Base-by-base conservation (phyloP, 805 yeast species). In the Starmerella stigmatis region DNA sequence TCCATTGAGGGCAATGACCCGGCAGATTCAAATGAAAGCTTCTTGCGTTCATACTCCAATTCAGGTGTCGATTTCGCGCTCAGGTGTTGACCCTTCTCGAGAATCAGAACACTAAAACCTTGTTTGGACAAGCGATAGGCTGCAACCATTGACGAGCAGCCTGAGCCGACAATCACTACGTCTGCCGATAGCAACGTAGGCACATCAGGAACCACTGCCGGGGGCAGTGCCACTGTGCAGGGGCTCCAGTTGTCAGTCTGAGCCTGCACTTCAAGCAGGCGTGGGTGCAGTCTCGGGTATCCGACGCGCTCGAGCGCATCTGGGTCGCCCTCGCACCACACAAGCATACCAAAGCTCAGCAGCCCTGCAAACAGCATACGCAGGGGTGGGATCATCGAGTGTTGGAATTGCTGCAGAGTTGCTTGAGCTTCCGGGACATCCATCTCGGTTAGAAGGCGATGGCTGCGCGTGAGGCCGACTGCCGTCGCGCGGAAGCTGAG, bases 131-230 rank as follows among this genome's bases (percentile, higher is more conserved):
- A 64, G 1, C 71, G 64, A 38, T 67, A 67, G 4, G 76, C 78
- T 0, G 65, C 71, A 0, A 73, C 78, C 6, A 77, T 76, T 1
- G 75, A 74, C 5, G 76, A 73, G 11, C 71, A 57, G 1, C 79
- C 79, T 4, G 75, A 69, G 3, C 79, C 79, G 31, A 73, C 62
- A 30, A 74, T 64, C 11, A 70, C 58, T 3, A 61, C 75, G 47
- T 73, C 77, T 6, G 51, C 31, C 3, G 45, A 37, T 4, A 49
- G 29, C 19, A 46, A 11, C 10, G 42, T 36, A 10, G 52, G 52
- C 3, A 43, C 26, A 12, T 30, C 35, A 30, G 47, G 40, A 19
- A 21, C 31, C 23, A 25, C 20, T 9, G 41, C 25, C 5, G 41
- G 26, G 17, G 32, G 41, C 12, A 27, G 29, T 3, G 36, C 17